These are phyloP conservation scores for Rhododendron ovatum DNA, from an alignment of 148 eudicot genomes.

Conservation along the genomic window DNA sequence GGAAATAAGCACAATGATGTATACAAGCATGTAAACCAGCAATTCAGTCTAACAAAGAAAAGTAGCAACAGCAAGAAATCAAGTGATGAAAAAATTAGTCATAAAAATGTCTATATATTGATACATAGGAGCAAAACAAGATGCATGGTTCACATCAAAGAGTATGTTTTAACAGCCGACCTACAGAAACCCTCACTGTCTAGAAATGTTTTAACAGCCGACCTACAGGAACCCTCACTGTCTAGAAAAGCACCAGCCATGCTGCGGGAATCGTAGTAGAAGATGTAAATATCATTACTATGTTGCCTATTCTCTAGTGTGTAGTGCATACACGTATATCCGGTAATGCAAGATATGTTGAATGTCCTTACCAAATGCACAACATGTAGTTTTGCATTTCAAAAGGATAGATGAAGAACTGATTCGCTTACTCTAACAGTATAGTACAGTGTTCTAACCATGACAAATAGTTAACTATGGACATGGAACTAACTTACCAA, in stretches of 20 bases:
- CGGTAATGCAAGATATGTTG: neutral
- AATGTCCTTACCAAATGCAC: neutral
- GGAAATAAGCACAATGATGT: neutral
- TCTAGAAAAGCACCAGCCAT: neutral
- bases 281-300: neutral
- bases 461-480: slow-evolving; percentile 8
- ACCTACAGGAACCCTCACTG: neutral
- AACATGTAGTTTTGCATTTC: neutral
- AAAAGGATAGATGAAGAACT: neutral
- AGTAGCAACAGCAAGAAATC: neutral
- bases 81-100: neutral
- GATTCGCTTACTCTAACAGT: neutral
- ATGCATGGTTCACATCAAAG: neutral
- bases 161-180: neutral
- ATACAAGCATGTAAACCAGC: neutral
- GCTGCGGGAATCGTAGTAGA: neutral
- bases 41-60: neutral
- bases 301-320: neutral
- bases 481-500: slow-evolving; percentile 64
- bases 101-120: neutral
- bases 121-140: neutral
- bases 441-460: neutral
- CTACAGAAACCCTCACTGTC: too few species aligned
- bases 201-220: neutral
- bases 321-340: neutral